phyloP scores from a whole-genome alignment of 768 basidiomycete genomes.

The Pisolithus sp. region DNA sequence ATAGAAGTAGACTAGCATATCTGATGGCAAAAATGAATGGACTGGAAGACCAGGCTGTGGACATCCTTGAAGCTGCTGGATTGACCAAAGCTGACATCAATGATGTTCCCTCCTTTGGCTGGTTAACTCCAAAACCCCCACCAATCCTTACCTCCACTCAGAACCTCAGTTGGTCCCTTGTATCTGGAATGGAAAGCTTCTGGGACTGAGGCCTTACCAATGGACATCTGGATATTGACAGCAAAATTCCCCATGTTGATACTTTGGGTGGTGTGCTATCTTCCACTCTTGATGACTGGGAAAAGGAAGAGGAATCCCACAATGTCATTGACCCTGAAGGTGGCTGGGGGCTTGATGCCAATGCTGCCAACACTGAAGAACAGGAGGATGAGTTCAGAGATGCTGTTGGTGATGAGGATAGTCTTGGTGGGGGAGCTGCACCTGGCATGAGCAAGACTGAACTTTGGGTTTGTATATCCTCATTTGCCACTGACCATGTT shows the following conservation, averaged over 20 bases:
- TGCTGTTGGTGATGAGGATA: slow-evolving; percentile 48
- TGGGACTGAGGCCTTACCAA: slow-evolving; percentile 93
- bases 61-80: slow-evolving; percentile 87
- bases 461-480: slow-evolving; percentile 91
- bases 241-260: slow-evolving; percentile 60
- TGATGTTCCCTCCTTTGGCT: slow-evolving; percentile 65
- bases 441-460: slow-evolving; percentile 85
- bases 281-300: slow-evolving; percentile 80
- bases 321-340: slow-evolving; percentile 67
- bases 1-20: slow-evolving; percentile 77
- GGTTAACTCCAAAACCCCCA: slow-evolving; percentile 71
- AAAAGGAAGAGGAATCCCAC: slow-evolving; percentile 64
- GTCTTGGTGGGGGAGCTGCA: slow-evolving; percentile 70
- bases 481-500: slow-evolving; percentile 90
- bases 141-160: slow-evolving; percentile 69
- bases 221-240: slow-evolving; percentile 63
- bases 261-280: slow-evolving; percentile 44
- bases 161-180: slow-evolving; percentile 78
- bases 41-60: slow-evolving; percentile 78
- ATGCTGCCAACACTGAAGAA: slow-evolving; percentile 55
- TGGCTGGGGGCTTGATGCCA: slow-evolving; percentile 86
- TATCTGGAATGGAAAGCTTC: slow-evolving; percentile 81
- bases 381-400: slow-evolving; percentile 44
- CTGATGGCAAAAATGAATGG: slow-evolving; percentile 95
- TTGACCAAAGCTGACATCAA: slow-evolving; percentile 84